Conservation (phyloP, 208 protist species). For the Leishmania arabica region DNA sequence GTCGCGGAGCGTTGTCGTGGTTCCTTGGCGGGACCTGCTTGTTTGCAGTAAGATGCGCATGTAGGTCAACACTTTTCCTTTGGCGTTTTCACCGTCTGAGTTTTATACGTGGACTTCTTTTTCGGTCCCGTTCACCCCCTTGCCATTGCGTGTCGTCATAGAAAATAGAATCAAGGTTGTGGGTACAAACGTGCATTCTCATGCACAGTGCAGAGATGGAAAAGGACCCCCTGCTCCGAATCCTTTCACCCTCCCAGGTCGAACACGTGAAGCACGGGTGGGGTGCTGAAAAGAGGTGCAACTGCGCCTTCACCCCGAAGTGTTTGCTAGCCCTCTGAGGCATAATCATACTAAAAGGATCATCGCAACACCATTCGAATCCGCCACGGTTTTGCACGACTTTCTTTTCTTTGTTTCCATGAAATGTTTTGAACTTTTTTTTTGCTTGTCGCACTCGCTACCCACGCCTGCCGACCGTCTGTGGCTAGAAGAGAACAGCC, state of each 20-base stretch:
- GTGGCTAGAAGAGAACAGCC: not conserved
- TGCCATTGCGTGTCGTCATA: not conserved
- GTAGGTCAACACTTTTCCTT: not conserved
- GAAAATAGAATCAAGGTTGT: not conserved
- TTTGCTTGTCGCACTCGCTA: slow-evolving; percentile 1
- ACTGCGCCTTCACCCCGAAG: not conserved
- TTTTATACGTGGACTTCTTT: not conserved
- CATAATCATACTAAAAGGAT: not conserved
- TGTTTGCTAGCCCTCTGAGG: not conserved
- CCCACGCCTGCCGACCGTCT: not conserved
- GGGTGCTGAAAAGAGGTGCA: not conserved
- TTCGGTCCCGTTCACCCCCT: not conserved
- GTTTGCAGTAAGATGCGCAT: not conserved
- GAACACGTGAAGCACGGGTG: not conserved
- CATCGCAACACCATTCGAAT: not conserved
- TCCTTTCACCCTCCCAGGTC: not conserved
- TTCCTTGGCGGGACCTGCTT: not conserved
- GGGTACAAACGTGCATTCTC: not conserved
- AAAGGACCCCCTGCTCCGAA: not conserved
- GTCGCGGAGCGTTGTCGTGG: slow-evolving; percentile 29
- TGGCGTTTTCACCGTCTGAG: not conserved
- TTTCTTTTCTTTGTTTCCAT: not conserved
- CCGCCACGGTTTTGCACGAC: not conserved
- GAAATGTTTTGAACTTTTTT: not conserved
- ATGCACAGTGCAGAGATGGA: too few species aligned